Base-by-base conservation (phyloP, 192 early-diverging fungal species). In the Podila verticillata region DNA sequence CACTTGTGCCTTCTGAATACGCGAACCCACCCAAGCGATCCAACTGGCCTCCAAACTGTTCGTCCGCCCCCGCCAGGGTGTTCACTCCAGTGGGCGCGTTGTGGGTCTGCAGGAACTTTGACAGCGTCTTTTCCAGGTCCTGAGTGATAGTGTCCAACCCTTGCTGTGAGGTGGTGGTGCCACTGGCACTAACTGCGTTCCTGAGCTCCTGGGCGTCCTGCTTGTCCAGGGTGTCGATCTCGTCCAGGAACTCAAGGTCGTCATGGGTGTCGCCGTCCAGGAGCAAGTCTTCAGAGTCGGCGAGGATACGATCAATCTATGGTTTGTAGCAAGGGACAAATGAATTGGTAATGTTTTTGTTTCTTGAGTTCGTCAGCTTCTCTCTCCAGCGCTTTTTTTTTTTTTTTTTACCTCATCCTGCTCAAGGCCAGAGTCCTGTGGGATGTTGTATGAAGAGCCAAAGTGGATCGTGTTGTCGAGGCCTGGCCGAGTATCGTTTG, bases 251-350 rank as follows among this genome's bases (percentile, higher is more conserved):
- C 0, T 19, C 54, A 19, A 80, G 66, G 54, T 72, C 59, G 44
- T 80, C 77, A 17, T 58, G 51, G 31, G 67, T 49, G 19, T 68
- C 48, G 26, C 48, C 65, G 24, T 72, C 39, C 20, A 72, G 29
- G 10, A 79, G 65, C 9, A 80, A 57, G 15, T 80, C 69, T 12
- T 80, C 48, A 10, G 77, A 80, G 12, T 79, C 75, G 4, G 68
- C 65, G 31, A 80, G 36, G 28, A 80, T 80, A 32, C 57, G 67
- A 39, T 80, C 77, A 60, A 80, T 80, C 77, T 80, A 48, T 29
- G 8, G 4, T 34, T 54, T 47, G 13, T 48, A 48, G 13, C 34
- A 60, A 68, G 28, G 7, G n/a, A 57, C 24, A 17, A 57, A 5
- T 57, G 15, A 6, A 57, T 26, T 7, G 24, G 7, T 57, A 20